These are phyloP conservation scores for Cylindrodendrum hubeiense DNA, from an alignment of 2,329 filamentous ascomycete genomes.

Conservation along the genomic window DNA sequence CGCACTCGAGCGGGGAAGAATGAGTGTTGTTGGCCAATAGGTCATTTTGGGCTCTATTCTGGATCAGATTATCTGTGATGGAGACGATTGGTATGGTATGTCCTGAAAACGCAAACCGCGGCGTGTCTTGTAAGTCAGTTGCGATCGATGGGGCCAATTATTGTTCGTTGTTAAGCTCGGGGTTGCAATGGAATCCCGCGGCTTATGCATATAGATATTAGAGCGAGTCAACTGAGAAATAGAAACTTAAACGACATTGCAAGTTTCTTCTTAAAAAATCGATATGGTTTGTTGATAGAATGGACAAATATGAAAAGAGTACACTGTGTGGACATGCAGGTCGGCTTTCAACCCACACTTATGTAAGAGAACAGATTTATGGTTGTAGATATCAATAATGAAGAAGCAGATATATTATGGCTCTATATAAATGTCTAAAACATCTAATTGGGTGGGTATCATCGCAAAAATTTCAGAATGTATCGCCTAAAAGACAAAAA, in stretches of 20 bases:
- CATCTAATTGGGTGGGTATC: no score
- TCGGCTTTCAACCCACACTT: neutral
- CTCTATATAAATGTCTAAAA: no score
- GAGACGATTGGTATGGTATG: neutral
- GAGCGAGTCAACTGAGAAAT: conserved; percentile 23
- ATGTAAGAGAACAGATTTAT: neutral
- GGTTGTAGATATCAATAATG: no score
- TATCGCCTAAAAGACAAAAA: no score
- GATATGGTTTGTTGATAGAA: neutral
- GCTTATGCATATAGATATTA: conserved; percentile 15
- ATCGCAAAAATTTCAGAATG: no score
- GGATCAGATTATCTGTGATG: neutral
- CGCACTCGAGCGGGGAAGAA: conserved; percentile 30
- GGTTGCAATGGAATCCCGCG: conserved; percentile 14
- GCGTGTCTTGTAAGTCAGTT: neutral
- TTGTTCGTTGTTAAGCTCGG: neutral
- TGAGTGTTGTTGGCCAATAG: conserved; percentile 1
- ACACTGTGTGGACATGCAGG: no score
- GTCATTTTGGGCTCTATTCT: conserved; percentile 5
- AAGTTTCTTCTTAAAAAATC: neutral
- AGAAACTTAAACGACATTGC: neutral
- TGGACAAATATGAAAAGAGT: no score
- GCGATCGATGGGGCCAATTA: neutral
- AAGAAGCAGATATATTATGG: no score
- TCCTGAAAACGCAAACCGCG: neutral